Base-by-base conservation (phyloP, 768 basidiomycete species). In the Chiua virens region DNA sequence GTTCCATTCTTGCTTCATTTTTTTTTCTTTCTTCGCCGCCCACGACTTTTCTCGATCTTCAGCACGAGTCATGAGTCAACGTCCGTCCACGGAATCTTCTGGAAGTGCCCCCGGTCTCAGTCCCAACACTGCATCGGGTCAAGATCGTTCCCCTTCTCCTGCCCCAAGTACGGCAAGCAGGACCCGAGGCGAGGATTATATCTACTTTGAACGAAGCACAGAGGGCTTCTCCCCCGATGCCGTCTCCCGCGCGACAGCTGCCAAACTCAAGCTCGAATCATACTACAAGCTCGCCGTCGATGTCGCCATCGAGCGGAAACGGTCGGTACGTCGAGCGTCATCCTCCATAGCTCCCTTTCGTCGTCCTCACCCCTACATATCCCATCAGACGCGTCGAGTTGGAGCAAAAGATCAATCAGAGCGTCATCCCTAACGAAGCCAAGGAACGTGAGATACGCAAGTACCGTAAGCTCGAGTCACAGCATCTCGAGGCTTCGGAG, bases 271-370 rank as follows among this genome's bases (percentile, higher is more conserved):
- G 72, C 85, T 99, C 49, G 95, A 96, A 71, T 90, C 95, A 41
- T 98, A 87, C 75, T 99, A 99, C 79, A 98, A 98, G 72, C 89
- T 98, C 51, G 93, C 95, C 5, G 96, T 99, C 30, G 94, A 98
- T 68, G 82, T 92, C 55, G 96, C 96, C 42, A 96, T 99, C 56
- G 94, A 94, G 68, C 79, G 96, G n/a, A 52, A 98, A 98, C 71
- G 87, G 88, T 45, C 83, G 96, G 95, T 96, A 62, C 47, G 67
- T 63, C 50, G 32, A 30, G 6, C 40, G 40, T 55, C 39, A 43
- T 52, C 40, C 4, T 32, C 27, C 45, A 23, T 11, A 34, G n/a
- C 27, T 18, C 11, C 23, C 27, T 41, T 47, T 20, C 8, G 25
- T 40, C 9, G n/a, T 50, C 13, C 51, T 57, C 48, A 59, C 50